phyloP scores from a whole-genome alignment of 371 early-diverging fungal species.

The Actinomucor elegans region DNA sequence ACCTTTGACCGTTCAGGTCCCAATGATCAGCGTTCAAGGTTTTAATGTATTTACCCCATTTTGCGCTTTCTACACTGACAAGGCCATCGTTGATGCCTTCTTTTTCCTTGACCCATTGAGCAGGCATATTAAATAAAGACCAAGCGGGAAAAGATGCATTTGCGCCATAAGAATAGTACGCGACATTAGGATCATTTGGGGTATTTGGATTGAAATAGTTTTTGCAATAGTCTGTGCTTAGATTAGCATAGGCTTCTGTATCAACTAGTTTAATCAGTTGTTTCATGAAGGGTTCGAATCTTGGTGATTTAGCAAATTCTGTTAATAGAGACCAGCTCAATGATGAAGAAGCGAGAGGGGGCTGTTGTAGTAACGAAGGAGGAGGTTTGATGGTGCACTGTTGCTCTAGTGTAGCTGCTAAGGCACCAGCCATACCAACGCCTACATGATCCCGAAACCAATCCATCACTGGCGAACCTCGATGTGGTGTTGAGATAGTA shows the following conservation, averaged over 20 bases:
- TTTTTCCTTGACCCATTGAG: slow-evolving; percentile 33
- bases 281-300: slow-evolving; percentile 19
- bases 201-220: slow-evolving; percentile 85
- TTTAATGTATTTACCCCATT: slow-evolving; percentile 86
- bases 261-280: slow-evolving; percentile 51
- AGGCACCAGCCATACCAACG: slow-evolving; percentile 37
- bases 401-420: neutral
- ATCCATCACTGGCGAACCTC: slow-evolving; percentile 90
- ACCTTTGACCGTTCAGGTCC: slow-evolving; percentile 64
- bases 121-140: slow-evolving; percentile 62
- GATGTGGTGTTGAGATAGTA: slow-evolving; percentile 91
- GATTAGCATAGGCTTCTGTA: slow-evolving; percentile 85
- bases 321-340: slow-evolving; percentile 17
- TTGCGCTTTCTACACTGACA: slow-evolving; percentile 75
- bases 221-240: slow-evolving; percentile 83
- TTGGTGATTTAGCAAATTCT: slow-evolving; percentile 17
- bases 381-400: neutral
- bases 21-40: slow-evolving; percentile 86
- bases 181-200: slow-evolving; percentile 71
- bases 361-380: neutral
- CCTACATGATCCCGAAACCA: slow-evolving; percentile 83
- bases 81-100: slow-evolving; percentile 89
- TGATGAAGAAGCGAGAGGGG: neutral
- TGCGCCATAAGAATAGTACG: slow-evolving; percentile 82
- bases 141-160: slow-evolving; percentile 45